Percentiles rank a stretch among this genome's conserved stretches.
Conservation (phyloP, 176 grass and related monocot genomes). For the Lolium perenne region DNA sequence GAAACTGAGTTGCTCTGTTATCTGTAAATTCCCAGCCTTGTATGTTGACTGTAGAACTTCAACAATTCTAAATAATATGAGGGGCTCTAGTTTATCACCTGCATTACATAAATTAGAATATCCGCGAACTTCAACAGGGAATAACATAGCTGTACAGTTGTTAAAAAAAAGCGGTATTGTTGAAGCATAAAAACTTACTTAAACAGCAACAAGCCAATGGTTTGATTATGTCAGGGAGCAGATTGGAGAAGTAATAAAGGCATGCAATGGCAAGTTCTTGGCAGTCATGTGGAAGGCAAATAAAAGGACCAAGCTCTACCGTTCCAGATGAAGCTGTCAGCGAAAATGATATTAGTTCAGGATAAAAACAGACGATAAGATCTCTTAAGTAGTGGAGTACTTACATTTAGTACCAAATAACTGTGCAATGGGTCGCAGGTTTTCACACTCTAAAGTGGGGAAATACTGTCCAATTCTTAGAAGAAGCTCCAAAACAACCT, state of each 20-base stretch:
- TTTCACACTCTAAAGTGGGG: constrained; percentile 50
- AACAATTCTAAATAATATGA: constrained; percentile 61
- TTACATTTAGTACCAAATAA: constrained; percentile 78
- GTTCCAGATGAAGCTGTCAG: constrained; percentile 59
- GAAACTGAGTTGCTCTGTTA: constrained; percentile 83
- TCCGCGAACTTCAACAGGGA: neutral
- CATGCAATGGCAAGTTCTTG: constrained; percentile 82
- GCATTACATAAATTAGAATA: constrained; percentile 51
- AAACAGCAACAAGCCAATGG: constrained; percentile 79
- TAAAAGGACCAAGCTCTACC: constrained; percentile 67
- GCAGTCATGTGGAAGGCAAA: constrained; percentile 61
- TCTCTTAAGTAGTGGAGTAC: constrained; percentile 19
- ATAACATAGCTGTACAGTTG: neutral
- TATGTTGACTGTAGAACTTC: constrained; percentile 79
- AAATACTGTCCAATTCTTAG: constrained; percentile 69
- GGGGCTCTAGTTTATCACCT: constrained; percentile 73
- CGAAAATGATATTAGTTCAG: constrained; percentile 30
- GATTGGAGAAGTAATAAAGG: constrained; percentile 86
- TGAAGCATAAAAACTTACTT: constrained; percentile 62
- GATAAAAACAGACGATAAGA: neutral
- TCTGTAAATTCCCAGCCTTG: constrained; percentile 61
- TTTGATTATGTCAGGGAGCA: constrained; percentile 64
- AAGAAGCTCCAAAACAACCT: constrained; percentile 85
- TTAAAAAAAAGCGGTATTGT: neutral
- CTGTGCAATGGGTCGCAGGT: constrained; percentile 52